Base-by-base conservation (phyloP, 2,329 filamentous ascomycete species). In the Botryotinia calthae region DNA sequence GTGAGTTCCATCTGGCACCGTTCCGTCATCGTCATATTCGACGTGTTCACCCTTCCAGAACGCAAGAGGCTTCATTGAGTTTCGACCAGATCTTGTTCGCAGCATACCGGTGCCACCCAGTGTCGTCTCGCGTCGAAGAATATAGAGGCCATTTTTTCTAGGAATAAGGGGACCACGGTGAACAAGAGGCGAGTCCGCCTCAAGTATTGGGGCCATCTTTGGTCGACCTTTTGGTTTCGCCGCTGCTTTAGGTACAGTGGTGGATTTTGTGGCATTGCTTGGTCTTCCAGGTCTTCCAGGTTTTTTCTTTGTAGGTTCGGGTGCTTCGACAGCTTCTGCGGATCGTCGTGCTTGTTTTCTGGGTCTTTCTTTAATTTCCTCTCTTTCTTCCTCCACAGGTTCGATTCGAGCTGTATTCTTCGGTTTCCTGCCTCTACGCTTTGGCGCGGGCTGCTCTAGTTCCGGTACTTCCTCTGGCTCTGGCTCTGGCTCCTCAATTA, bases 31-130 rank as follows among this genome's bases (percentile, higher is more conserved):
- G 28, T 87, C 85, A 69, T 91, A 93, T 34, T 94, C 88, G 64
- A 92, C 88, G 71, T 88, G 88, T 81, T 98, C 95, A 76, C 94
- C 94, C 78, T 90, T 90, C 95, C 95, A 98, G 80, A 88, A 97
- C 40, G 93, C 89, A 48, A 98, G 83, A 0, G 95, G 96, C 74
- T 89, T 89, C 75, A 93, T 90, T 16, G 93, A 93, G 70, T 89
- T 88, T 72, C 96, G 89, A 2, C 94, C 95, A 20, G 91, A 95
- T 71, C 94, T 90, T 68, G 91, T 93, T 62, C 86, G 87, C 48
- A 51, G 42, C 22, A 88, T 80, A 2, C 76, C 77, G 40, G 73
- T 62, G 4, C 75, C 76, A 71, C 76, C 75, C n/a, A 37, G 9
- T 28, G 86, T 84, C 20, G 82, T 83, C 77, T 87, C 85, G 63